Evolutionary conservation across 768 basidiomycete genomes (phyloP).

Genomic region (Guyanaporus albipodus): DNA sequence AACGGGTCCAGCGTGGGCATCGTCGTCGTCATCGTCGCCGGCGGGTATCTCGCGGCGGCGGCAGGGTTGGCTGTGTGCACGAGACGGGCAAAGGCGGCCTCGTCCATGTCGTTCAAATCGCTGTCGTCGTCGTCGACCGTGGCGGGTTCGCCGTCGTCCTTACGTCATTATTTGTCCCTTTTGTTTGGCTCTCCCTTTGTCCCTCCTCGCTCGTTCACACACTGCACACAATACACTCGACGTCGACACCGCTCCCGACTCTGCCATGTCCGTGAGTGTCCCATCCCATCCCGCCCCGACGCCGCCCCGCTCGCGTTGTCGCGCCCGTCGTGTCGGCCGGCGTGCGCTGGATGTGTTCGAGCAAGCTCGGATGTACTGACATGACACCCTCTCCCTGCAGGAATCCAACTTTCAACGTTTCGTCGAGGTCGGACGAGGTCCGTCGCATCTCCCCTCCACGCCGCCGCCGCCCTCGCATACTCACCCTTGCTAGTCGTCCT

Average conservation of each 20-base stretch:
- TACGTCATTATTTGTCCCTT: slow-evolving; percentile 2
- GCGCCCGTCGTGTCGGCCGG: not conserved
- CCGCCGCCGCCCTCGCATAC: not conserved
- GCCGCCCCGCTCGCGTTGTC: not conserved
- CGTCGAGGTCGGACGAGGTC: slow-evolving; percentile 96
- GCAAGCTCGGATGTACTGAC: slow-evolving; percentile 16
- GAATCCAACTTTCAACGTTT: slow-evolving; percentile 93
- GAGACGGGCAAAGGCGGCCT: slow-evolving; percentile 25
- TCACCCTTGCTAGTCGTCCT: slow-evolving; percentile 63
- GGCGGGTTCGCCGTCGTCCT: slow-evolving; percentile 11
- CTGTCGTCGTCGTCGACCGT: slow-evolving; percentile 5
- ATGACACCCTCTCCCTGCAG: slow-evolving; percentile 36
- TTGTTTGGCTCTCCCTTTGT: slow-evolving; percentile 8
- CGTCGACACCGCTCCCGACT: not conserved
- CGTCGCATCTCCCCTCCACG: not conserved
- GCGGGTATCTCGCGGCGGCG: slow-evolving; percentile 44
- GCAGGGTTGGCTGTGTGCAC: slow-evolving; percentile 28
- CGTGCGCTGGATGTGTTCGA: slow-evolving; percentile 12
- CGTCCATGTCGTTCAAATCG: slow-evolving; percentile 17
- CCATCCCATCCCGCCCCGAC: not conserved
- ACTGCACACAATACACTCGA: too few relatives aligned
- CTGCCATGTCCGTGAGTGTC: slow-evolving; percentile 25
- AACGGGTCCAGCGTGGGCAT: slow-evolving; percentile 60
- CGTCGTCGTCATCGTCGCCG: slow-evolving; percentile 62
- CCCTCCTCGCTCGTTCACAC: not conserved